phyloP scores from a whole-genome alignment of 805 yeast species.

The Lipomyces anomalus region DNA sequence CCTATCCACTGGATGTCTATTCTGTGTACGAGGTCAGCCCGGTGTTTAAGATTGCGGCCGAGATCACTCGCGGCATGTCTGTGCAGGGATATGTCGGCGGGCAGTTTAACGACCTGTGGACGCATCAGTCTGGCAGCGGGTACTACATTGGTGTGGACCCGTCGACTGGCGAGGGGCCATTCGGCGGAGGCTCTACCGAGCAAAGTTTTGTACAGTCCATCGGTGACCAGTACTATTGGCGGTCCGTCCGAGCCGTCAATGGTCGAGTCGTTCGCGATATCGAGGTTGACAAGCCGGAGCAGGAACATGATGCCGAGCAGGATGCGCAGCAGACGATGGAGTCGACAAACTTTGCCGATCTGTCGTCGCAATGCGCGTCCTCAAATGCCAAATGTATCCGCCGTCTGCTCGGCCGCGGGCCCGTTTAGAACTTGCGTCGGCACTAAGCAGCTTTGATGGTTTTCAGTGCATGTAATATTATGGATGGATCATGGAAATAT shows the following conservation, averaged over 20 bases:
- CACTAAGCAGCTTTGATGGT: too few species aligned
- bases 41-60: slow-evolving; percentile 11
- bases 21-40: slow-evolving; percentile 13
- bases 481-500: too few species aligned
- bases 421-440: too few species aligned
- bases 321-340: too few species aligned
- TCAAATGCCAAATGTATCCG: too few species aligned
- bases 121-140: slow-evolving; percentile 18
- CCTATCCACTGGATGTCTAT: slow-evolving; percentile 14
- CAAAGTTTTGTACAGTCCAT: slow-evolving; percentile 8
- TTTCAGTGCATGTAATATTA: too few species aligned
- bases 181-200: slow-evolving; percentile 21
- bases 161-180: slow-evolving; percentile 16
- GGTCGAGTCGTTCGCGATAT: slow-evolving; percentile 18
- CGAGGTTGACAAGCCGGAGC: slow-evolving; percentile 7
- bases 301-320: too few species aligned
- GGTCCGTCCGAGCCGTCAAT: slow-evolving; percentile 18
- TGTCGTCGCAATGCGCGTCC: too few species aligned
- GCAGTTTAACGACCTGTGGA: slow-evolving; percentile 7
- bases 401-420: too few species aligned
- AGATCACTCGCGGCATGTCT: slow-evolving; percentile 7
- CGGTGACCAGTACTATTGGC: slow-evolving; percentile 13
- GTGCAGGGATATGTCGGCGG: slow-evolving; percentile 1
- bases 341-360: too few species aligned
- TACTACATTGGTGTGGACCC: slow-evolving; percentile 14